Conservation (phyloP, 2,329 filamentous ascomycete genomes). For the Stemphylium lycopersici region DNA sequence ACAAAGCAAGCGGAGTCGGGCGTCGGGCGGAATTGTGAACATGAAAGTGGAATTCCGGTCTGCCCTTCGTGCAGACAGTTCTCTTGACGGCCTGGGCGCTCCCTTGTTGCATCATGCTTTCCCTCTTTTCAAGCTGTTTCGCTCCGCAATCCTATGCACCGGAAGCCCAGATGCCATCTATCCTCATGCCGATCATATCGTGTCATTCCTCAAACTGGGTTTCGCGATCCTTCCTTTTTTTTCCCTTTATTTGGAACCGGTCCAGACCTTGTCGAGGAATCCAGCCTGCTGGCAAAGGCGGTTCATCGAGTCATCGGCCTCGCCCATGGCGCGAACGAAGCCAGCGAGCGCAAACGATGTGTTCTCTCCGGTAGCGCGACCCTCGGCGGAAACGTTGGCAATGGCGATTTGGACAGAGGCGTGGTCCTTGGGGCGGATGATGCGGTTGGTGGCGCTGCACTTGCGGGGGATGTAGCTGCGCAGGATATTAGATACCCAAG, state of each 20-base stretch:
- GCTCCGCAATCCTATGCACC: neutral
- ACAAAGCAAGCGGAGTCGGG: neutral
- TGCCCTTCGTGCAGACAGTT: neutral
- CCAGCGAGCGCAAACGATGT: neutral
- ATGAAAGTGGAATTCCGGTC: neutral
- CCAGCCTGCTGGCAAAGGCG: neutral
- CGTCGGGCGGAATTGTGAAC: neutral
- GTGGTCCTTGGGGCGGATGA: constrained; percentile 1
- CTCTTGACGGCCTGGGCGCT: neutral
- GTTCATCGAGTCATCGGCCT: neutral
- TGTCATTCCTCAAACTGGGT: neutral
- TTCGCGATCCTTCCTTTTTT: neutral
- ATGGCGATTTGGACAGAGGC: neutral
- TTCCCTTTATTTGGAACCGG: neutral
- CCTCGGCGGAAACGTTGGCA: neutral
- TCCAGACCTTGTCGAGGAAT: neutral
- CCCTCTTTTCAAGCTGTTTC: neutral
- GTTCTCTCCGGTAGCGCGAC: neutral
- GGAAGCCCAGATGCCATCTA: neutral
- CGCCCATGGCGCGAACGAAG: neutral
- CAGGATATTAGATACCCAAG: neutral
- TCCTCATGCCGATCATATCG: neutral
- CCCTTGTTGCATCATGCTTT: neutral
- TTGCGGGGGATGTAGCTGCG: constrained; percentile 1
- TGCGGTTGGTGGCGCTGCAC: constrained; percentile 2